Base-by-base conservation (phyloP, 768 basidiomycete species). In the Lentinula edodes region DNA sequence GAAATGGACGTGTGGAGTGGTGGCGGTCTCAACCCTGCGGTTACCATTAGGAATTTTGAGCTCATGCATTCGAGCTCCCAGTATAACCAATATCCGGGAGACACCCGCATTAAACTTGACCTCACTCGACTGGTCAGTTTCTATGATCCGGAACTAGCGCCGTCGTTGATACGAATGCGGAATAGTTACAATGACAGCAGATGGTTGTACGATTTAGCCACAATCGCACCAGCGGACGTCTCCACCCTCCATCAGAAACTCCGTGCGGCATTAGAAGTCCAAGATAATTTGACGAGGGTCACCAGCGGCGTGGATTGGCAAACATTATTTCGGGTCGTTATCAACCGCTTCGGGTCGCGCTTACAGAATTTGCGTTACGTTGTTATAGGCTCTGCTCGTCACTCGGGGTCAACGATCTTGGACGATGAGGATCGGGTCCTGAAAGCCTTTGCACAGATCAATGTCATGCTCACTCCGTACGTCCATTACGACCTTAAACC, bases 281-380 rank as follows among this genome's bases (percentile, higher is more conserved):
- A 28, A 28, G 28, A 43, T 34, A 20, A 28, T 56, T 76, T 10
- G 62, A 62, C 50, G 39, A 36, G 16, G 68, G 23, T 56, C 15
- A 66, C 63, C 9, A 79, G 74, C 54, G 73, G 72, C 0, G 60
- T 81, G 2, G 79, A 83, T 64, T 82, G 82, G 81, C 66, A 66
- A 32, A 70, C 71, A 2, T 67, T 80, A 39, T 64, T 73, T 12
- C 70, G 72, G 9, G 71, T 75, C 35, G 66, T 81, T n/a, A 68
- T 72, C 3, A 72, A 80, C 46, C 76, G 80, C 6, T 79, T 78
- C 56, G 72, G 71, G 5, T 73, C 72, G 16, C 68, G 81, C n/a
- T 68, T 83, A 12, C 76, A 81, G 58, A 61, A 75, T 18, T 62
- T 78, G 7, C 73, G 68, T 12, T 68, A 77, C 62, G 67, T 78